Conservation (phyloP, 2,329 filamentous ascomycete genomes). For the Penicillium sp. region DNA sequence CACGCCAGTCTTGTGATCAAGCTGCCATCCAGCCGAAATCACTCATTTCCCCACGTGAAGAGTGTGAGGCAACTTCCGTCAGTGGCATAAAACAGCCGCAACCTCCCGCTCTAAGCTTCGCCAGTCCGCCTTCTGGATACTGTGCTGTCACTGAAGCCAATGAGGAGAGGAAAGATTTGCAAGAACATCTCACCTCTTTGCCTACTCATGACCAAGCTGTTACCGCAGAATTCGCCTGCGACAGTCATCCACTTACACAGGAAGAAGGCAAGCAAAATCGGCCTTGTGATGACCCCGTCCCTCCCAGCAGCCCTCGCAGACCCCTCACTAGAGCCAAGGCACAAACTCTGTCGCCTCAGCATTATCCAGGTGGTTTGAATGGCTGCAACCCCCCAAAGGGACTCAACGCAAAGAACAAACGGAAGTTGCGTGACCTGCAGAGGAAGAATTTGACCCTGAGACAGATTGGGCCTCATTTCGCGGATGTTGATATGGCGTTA, state of each 20-base stretch:
- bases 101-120: background rate
- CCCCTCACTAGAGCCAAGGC: background rate
- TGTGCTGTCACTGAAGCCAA: background rate
- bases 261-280: slow-evolving; percentile 36
- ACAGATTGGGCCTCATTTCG: slow-evolving; percentile 12
- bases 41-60: background rate
- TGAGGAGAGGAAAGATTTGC: background rate
- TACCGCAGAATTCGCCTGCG: background rate
- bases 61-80: background rate
- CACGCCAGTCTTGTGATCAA: background rate
- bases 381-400: background rate
- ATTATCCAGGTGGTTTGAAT: background rate
- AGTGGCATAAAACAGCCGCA: background rate
- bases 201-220: background rate
- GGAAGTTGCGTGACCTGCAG: background rate
- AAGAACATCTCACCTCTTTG: background rate
- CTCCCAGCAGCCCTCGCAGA: background rate
- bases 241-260: background rate
- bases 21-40: background rate
- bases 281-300: background rate
- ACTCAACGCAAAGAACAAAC: background rate
- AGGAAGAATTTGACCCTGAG: slow-evolving; percentile 7
- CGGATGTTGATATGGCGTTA: slow-evolving; percentile 7
- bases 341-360: background rate
- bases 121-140: background rate